Conservation (phyloP, 192 early-diverging fungal genomes). For the Diversispora epigaea region DNA sequence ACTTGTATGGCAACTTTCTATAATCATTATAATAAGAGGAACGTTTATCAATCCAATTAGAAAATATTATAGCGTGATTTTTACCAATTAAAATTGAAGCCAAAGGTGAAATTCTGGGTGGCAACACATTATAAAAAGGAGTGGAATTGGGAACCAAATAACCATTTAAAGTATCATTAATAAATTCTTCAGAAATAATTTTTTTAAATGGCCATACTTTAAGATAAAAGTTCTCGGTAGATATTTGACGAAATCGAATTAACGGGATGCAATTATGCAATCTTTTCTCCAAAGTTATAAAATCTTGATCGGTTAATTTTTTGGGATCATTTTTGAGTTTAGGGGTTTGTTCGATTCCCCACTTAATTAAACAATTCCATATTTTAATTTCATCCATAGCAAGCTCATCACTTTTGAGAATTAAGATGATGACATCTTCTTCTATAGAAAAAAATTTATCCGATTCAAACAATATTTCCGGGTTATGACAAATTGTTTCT, state of each 20-base stretch:
- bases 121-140: not conserved
- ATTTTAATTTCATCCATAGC: not conserved
- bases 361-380: not conserved
- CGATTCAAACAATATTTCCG: not conserved
- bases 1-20: not conserved
- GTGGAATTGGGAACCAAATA: not conserved
- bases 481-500: not conserved
- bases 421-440: not conserved
- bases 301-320: not conserved
- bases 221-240: not conserved
- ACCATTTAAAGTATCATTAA: not conserved
- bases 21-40: not conserved
- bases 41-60: not conserved
- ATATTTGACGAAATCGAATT: slow-evolving; percentile 10
- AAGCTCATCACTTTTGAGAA: not conserved
- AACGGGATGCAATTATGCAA: not conserved
- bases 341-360: not conserved
- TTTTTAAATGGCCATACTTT: slow-evolving; percentile 7
- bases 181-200: not conserved
- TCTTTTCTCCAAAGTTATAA: not conserved
- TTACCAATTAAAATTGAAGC: not conserved
- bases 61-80: not conserved
- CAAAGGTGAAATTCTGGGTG: not conserved
- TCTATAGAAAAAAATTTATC: not conserved
- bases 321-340: not conserved